Evolutionary conservation across 306 rosid species (phyloP), one percentile per base, ranked within the genome.

Genomic region (Quercus berberidifolia): DNA sequence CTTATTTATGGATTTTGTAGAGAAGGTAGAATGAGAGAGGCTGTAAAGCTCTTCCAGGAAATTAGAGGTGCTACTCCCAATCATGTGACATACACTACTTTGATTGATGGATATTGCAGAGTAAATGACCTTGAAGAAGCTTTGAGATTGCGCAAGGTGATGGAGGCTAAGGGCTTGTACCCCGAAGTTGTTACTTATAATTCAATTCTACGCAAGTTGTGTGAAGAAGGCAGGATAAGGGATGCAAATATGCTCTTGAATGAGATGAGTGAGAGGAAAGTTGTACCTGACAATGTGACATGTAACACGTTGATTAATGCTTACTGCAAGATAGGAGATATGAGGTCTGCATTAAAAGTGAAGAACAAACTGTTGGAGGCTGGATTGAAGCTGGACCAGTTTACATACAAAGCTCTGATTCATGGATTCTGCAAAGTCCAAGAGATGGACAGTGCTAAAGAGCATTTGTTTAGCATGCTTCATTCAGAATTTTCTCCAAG

Each of bases 291-390:
- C 74, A 91, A 84, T 81, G 82, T 92, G 79, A 94, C 99, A 3
- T 94, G 99, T 62, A 92, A 94, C 86, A 94, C 99, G 9, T 83
- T 94, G 85, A 87, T 92, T 55, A 91, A 94, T 91, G 90, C 97
- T 54, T 94, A 94, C 80, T 88, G 90, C 88, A 92, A 94, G 83
- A 82, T 91, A 74, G 90, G 93, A 77, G 97, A 92, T 80, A 76
- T 91, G 90, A 81, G 67, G 59, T 91, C 98, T 71, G 97, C 97
- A 23, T 71, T 88, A 81, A 92, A 87, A 83, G 94, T 91, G 81
- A 91, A 91, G 91, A 81, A 85, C 70, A 90, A 79, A 76, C 88
- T 94, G 97, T 83, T 90, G 75, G 97, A 89, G 65, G 86, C 90
- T 81, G 97, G 94, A 58, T 77, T 92, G 60, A 87, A 89, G 83